phyloP scores from a whole-genome alignment of 129 eudicot genomes.

The sunflower (Helianthus annuus) region HanXRQr2.0-SUNRISE NC_035437.2:138836630-138837129 shows the following conservation, averaged over 20 bases:
- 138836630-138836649: no score
- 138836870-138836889: neutral
- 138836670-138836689: no score
- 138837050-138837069: slow-evolving; percentile 11
- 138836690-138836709: no score
- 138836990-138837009: slow-evolving; percentile 31
- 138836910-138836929: slow-evolving; percentile 66
- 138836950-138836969: slow-evolving; percentile 51
- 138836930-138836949: slow-evolving; percentile 80
- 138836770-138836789: no score
- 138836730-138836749: no score
- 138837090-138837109: slow-evolving; percentile 20
- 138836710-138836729: no score
- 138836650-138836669: no score
- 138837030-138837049: slow-evolving; percentile 31
- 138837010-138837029: slow-evolving; percentile 16
- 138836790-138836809: no score
- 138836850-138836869: neutral
- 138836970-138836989: slow-evolving; percentile 38
- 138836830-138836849: neutral
- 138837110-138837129: slow-evolving; percentile 19
- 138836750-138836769: no score
- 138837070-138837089: slow-evolving; percentile 30
- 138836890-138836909: slow-evolving; percentile 26
- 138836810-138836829: no score